Evolutionary conservation across 306 rosid species (phyloP).

Genomic region (Hippophae tibetana): DNA sequence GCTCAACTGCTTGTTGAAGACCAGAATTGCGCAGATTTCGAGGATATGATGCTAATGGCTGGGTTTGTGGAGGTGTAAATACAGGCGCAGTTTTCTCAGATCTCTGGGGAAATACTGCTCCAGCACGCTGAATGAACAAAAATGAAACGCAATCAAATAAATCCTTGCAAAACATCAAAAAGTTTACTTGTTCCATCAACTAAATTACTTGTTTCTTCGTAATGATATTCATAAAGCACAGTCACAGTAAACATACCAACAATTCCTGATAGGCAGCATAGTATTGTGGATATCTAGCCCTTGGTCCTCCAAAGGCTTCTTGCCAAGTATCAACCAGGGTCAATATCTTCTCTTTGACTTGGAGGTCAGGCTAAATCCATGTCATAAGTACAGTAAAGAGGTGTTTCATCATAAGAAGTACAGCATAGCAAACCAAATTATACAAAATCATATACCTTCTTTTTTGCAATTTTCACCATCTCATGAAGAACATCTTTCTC

Average conservation of each 20-base stretch:
- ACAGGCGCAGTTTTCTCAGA: slow-evolving; percentile 72
- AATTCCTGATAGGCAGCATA: slow-evolving; percentile 90
- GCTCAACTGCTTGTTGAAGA: slow-evolving; percentile 44
- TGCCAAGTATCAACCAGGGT: slow-evolving; percentile 90
- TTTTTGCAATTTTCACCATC: slow-evolving; percentile 84
- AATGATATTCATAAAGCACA: background rate
- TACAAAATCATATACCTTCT: slow-evolving; percentile 49
- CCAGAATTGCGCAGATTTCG: slow-evolving; percentile 50
- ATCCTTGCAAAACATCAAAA: too few species aligned
- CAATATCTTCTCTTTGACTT: slow-evolving; percentile 90
- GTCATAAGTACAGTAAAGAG: slow-evolving; percentile 28
- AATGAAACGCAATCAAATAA: too few species aligned
- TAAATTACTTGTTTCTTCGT: slow-evolving; percentile 3
- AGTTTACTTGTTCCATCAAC: background rate
- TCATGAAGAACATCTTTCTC: slow-evolving; percentile 90
- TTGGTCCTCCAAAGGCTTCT: slow-evolving; percentile 97
- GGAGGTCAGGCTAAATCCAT: slow-evolving; percentile 60
- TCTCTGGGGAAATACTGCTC: slow-evolving; percentile 87
- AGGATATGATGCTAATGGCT: slow-evolving; percentile 74
- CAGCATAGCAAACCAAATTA: slow-evolving; percentile 19
- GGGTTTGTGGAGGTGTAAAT: slow-evolving; percentile 86
- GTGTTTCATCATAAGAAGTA: slow-evolving; percentile 14
- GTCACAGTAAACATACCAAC: slow-evolving; percentile 45
- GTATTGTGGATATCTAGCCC: slow-evolving; percentile 94
- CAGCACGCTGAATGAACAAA: slow-evolving; percentile 61